Conservation (phyloP, 1,284 basidiomycete species). For the Ceratobasidium sp. region DNA sequence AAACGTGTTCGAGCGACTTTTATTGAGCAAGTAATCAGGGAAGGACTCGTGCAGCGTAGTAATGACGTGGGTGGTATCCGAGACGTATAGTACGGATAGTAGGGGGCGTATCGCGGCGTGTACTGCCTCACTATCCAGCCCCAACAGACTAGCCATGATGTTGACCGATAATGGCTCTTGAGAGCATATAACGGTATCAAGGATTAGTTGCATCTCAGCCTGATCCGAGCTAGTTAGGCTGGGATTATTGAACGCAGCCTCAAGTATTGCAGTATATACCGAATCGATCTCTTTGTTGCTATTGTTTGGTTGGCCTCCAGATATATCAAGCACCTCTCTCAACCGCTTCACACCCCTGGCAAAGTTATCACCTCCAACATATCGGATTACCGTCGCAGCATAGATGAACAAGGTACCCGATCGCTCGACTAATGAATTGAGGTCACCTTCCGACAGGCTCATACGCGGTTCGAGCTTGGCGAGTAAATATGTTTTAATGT, state of each 20-base stretch:
- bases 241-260: not conserved
- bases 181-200: not conserved
- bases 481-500: not conserved
- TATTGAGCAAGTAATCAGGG: not conserved
- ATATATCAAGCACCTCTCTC: not conserved
- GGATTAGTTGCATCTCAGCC: not conserved
- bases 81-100: slow-evolving; percentile 3
- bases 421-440: not conserved
- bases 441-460: not conserved
- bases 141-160: not conserved
- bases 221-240: not conserved
- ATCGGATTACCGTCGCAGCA: not conserved
- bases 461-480: not conserved
- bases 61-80: not conserved
- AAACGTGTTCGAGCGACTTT: not conserved
- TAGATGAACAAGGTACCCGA: slow-evolving; percentile 18
- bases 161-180: not conserved
- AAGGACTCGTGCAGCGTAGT: slow-evolving; percentile 4
- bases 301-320: not conserved
- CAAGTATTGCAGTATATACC: not conserved
- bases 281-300: not conserved
- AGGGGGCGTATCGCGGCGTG: not conserved
- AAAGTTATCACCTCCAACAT: not conserved
- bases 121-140: not conserved
- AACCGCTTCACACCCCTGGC: not conserved